Evolutionary conservation across 768 basidiomycete species (phyloP), one percentile per base, ranked within the genome.

Genomic region (Boletus insuetus): DNA sequence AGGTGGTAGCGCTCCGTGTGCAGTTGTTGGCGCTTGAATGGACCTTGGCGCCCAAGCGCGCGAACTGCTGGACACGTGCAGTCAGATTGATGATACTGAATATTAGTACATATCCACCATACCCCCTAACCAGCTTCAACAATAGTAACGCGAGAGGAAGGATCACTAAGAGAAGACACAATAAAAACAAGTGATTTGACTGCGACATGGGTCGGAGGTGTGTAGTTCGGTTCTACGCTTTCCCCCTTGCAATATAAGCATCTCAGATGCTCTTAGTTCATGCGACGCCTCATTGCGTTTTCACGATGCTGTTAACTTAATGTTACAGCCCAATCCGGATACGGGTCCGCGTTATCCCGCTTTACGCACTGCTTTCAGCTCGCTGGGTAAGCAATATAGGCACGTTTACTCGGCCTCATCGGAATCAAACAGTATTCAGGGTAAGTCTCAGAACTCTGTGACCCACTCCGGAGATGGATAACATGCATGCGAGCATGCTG

Each of bases 11-110:
- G n/a, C 54, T 47, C 22, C 54, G 24, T 32, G 38, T 37, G 20
- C 11, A 37, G 35, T 14, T 22, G 20, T 19, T 9, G 48, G 58
- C 65, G 65, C 49, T 46, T 46, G 26, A 47, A 45, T 17, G 5
- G 42, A 16, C 14, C 26, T 46, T 51, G 34, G 22, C 59, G 65
- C 62, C 47, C 40, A 24, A 24, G 46, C 46, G 49, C 54, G 22
- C 14, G 26, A 52, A 41, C 16, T 11, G 26, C 11, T 14, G 7
- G 32, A 51, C 65, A 65, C 66, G 66, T 62, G 63, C 41, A 58
- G 22, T 42, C 46, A 26, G 48, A 49, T 26, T 12, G 19, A 46
- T 22, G 20, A 34, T 17, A 26, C 58, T 54, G 4, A 38, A 5
- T 12, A 14, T 41, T 29, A 13, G 32, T 34, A 4, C 10, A 6